Conservation (phyloP, 441 rosid genomes). For the Adansonia madagascariensis region DNA sequence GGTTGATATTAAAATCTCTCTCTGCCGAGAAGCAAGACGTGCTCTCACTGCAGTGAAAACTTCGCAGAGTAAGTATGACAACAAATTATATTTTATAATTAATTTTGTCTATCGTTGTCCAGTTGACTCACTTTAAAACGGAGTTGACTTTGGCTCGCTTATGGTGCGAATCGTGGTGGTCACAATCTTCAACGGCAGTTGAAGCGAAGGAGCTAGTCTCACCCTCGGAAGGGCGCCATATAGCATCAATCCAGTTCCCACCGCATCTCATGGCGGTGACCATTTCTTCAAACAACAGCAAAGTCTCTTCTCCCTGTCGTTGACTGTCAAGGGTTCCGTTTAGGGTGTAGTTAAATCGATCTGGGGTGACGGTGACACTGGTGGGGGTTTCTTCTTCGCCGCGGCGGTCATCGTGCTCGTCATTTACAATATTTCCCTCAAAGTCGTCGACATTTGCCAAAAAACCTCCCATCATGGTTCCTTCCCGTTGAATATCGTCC, state of each 20-base stretch:
- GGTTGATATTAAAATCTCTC: slow-evolving; percentile 38
- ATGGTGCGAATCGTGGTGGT: slow-evolving; percentile 61
- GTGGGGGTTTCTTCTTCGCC: background rate
- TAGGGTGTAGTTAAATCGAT: background rate
- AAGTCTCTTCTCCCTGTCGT: slow-evolving; percentile 25
- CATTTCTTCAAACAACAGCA: slow-evolving; percentile 45
- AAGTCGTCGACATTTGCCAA: slow-evolving; percentile 35
- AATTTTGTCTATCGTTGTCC: background rate
- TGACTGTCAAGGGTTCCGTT: slow-evolving; percentile 1
- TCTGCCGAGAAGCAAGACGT: slow-evolving; percentile 47
- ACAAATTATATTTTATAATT: background rate
- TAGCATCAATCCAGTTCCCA: slow-evolving; percentile 32
- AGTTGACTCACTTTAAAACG: slow-evolving; percentile 55
- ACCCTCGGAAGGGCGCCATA: slow-evolving; percentile 46
- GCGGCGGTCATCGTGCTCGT: slow-evolving; percentile 16
- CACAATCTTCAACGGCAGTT: slow-evolving; percentile 35
- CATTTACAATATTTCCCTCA: slow-evolving; percentile 34
- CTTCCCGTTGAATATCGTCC: slow-evolving; percentile 22
- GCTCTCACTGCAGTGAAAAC: slow-evolving; percentile 51
- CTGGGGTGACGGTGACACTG: background rate
- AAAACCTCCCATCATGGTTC: slow-evolving; percentile 49
- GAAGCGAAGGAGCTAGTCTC: slow-evolving; percentile 55
- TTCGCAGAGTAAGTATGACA: slow-evolving; percentile 18
- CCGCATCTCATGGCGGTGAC: slow-evolving; percentile 38
- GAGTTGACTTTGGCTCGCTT: slow-evolving; percentile 81